Conservation (phyloP, 2,329 filamentous ascomycete species). For the Venturia oleaginea region DNA sequence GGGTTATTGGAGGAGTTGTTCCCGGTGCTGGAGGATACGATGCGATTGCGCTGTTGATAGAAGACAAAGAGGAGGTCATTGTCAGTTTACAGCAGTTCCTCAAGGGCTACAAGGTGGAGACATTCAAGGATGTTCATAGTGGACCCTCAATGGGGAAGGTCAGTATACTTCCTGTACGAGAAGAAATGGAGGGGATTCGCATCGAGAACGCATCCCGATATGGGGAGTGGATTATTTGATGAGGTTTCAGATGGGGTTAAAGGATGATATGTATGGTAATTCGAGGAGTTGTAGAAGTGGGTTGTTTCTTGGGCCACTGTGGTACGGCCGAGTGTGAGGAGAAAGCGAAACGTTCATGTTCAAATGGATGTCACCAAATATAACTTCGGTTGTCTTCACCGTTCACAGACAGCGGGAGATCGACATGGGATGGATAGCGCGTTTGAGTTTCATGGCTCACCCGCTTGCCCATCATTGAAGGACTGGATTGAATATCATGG, state of each 20-base stretch:
- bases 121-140: not conserved
- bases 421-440: not conserved
- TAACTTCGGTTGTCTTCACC: not conserved
- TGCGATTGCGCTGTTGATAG: conserved; percentile 71
- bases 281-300: too few relatives aligned
- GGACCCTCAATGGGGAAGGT: conserved; percentile 48
- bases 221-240: conserved; percentile 24
- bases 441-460: not conserved
- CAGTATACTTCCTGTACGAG: conserved; percentile 58
- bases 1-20: conserved; percentile 84
- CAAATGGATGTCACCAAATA: not conserved
- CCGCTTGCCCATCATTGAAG: not conserved
- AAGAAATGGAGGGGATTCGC: conserved; percentile 60
- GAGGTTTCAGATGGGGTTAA: not conserved
- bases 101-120: conserved; percentile 47
- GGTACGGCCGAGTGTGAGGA: not conserved
- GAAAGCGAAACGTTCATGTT: too few relatives aligned
- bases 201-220: conserved; percentile 33
- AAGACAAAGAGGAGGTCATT: conserved; percentile 60
- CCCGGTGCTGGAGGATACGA: conserved; percentile 93
- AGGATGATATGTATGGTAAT: too few relatives aligned
- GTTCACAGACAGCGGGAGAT: conserved; percentile 1
- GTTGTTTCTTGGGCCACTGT: too few relatives aligned
- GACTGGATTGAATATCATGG: not conserved
- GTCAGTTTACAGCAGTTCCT: conserved; percentile 53